These are phyloP conservation scores for Eucalyptus victrix DNA, from an alignment of 345 rosid genomes.

Conservation along the genomic window DNA sequence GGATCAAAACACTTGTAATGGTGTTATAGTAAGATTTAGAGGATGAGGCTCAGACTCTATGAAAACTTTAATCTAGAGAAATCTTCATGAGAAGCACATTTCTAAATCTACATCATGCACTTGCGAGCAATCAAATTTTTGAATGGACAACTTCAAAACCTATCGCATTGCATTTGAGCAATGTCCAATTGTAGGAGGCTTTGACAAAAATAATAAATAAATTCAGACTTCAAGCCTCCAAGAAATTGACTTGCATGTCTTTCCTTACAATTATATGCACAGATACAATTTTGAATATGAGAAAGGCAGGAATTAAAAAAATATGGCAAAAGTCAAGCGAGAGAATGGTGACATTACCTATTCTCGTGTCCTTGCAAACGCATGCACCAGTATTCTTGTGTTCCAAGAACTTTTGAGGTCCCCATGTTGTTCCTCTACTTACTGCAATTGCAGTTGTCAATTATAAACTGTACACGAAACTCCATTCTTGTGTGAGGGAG, in stretches of 20 bases:
- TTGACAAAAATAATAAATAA: neutral
- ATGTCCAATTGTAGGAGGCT: neutral
- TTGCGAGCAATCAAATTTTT: neutral
- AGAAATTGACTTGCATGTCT: neutral
- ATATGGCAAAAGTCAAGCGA: neutral
- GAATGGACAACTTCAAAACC: neutral
- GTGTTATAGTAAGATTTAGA: neutral
- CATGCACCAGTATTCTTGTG: neutral
- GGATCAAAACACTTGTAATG: neutral
- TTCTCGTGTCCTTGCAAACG: neutral
- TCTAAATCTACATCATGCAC: neutral
- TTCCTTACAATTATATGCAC: neutral
- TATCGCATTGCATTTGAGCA: neutral
- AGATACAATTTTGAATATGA: neutral
- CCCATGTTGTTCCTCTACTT: neutral
- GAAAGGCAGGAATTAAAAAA: neutral
- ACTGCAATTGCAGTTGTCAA: neutral
- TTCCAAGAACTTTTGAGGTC: neutral
- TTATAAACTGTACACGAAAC: neutral
- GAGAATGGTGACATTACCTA: neutral
- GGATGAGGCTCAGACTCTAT: neutral
- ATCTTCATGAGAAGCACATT: neutral
- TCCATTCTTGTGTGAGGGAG: neutral
- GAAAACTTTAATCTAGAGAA: neutral
- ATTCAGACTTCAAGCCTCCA: neutral